Evolutionary conservation across 2,329 filamentous ascomycete species (phyloP), one percentile per base, ranked within the genome.

Genomic region (Phialemoniopsis sp.): DNA sequence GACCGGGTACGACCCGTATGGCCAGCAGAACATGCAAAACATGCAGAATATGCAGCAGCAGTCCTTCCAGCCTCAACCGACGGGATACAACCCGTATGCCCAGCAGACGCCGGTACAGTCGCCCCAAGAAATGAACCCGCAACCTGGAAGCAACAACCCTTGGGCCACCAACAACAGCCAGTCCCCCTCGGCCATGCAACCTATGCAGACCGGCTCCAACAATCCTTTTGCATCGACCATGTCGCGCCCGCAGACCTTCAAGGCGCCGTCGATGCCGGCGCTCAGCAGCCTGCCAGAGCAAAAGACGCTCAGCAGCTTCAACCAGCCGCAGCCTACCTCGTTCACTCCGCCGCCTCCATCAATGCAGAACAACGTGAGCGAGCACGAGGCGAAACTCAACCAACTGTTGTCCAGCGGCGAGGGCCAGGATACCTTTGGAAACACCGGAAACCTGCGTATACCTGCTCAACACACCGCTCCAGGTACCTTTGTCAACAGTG

Each of bases 381-480:
- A 80, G 57, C 81, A 82, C 60, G 76, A 82, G 57, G 81, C 85
- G 16, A 85, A 80, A 55, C 84, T 98, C 49, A 97, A 97, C 58
- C 78, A 86, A 2, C 79, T 98, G 28, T 79, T 98, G 33, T 78
- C 89, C 4, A 81, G 77, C 17, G 90, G 93, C 48, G 93, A 98
- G 41, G 93, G 93, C 17, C 87, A 94, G 71, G 93, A 98, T 58
- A 98, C 93, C 0, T 98, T 94, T 59, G 93, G 93, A 48, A 98
- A 98, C 60, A 88, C 88, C n/a, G 93, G 93, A 50, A 88, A 97
- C 48, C 74, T 95, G 34, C 89, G 93, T 62, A 95, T 98, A 47
- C 93, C 93, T 2, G 83, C 93, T 3, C 93, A 98, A 59, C 93
- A 98, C 62, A 98, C 93, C 1, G 89, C 93, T 2, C 93, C 93